Percentiles rank a stretch among this genome's conserved stretches.
Conservation (phyloP, 192 early-diverging fungal genomes). For the Backusella australiensis region DNA sequence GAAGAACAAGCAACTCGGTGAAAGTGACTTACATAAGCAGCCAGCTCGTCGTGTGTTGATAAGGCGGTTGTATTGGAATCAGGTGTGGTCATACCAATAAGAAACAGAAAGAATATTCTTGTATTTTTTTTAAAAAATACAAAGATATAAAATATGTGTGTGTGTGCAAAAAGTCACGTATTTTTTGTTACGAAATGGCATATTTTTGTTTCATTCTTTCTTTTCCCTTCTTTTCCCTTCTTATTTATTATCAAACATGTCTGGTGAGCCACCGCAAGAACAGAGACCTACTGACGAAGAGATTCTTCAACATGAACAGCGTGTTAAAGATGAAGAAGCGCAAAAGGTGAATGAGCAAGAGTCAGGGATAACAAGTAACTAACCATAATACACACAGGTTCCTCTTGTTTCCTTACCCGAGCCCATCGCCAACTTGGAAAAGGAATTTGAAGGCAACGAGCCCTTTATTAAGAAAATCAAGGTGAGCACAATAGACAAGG, state of each 20-base stretch:
- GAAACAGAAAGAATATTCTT: neutral
- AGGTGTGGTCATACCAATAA: neutral
- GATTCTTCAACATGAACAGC: conserved; percentile 44
- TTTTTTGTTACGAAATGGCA: neutral
- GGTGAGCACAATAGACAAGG: conserved; percentile 20
- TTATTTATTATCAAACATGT: neutral
- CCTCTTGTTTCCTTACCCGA: conserved; percentile 54
- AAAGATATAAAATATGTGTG: neutral
- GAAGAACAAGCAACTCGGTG: too few species aligned
- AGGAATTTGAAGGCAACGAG: conserved; percentile 53
- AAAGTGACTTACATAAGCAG: neutral
- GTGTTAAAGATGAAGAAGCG: conserved; percentile 58
- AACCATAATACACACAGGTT: conserved; percentile 13
- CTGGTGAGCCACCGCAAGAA: neutral
- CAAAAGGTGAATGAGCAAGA: conserved; percentile 29
- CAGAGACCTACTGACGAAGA: conserved; percentile 36
- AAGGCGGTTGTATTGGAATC: neutral
- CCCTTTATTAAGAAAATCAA: conserved; percentile 50
- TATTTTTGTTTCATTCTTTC: neutral
- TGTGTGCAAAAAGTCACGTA: neutral
- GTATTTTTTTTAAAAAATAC: neutral
- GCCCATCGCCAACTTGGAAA: conserved; percentile 40
- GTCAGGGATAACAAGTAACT: too few species aligned
- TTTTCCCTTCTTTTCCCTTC: neutral
- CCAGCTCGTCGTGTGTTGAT: neutral